These are phyloP conservation scores for Pseudocercospora musae DNA, from an alignment of 2,329 filamentous ascomycete genomes.

Conservation along the genomic window DNA sequence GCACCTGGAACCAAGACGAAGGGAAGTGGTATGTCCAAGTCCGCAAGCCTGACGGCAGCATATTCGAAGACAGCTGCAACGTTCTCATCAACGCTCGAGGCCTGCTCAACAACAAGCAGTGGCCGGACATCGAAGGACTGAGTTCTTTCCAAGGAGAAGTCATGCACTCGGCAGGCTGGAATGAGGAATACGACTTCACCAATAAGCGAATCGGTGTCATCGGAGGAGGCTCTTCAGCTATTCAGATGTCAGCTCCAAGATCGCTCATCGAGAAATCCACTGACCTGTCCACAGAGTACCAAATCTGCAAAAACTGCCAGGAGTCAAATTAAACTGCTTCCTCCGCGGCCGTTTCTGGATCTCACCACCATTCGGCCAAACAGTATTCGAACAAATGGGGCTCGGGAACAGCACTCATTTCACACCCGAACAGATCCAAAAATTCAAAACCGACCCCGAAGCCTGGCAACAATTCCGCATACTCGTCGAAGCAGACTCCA, in stretches of 20 bases:
- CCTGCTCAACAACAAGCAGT: constrained; percentile 20
- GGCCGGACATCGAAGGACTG: constrained; percentile 36
- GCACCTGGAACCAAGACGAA: constrained; percentile 16
- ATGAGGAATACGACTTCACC: constrained; percentile 30
- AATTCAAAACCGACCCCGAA: constrained; percentile 57
- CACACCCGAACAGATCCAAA: constrained; percentile 53
- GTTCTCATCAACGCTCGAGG: constrained; percentile 22
- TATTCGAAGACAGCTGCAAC: constrained; percentile 17
- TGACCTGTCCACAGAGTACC: constrained; percentile 26
- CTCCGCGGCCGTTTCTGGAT: constrained; percentile 65
- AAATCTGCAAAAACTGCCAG: constrained; percentile 36
- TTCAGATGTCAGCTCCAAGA: constrained; percentile 33
- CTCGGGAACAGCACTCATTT: constrained; percentile 51
- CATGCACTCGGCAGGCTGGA: constrained; percentile 41
- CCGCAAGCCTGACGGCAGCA: constrained; percentile 10
- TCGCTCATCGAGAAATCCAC: neutral
- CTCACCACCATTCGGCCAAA: constrained; percentile 50
- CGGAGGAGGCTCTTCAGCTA: constrained; percentile 42
- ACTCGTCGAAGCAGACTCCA: constrained; percentile 55
- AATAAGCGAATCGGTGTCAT: constrained; percentile 41
- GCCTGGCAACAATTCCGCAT: constrained; percentile 52
- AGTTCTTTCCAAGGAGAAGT: constrained; percentile 37
- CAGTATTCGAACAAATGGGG: constrained; percentile 32
- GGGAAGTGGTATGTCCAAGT: constrained; percentile 21
- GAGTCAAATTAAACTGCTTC: constrained; percentile 57